Conservation (phyloP, 331 rosid genomes). For the Malus hybrid region DNA sequence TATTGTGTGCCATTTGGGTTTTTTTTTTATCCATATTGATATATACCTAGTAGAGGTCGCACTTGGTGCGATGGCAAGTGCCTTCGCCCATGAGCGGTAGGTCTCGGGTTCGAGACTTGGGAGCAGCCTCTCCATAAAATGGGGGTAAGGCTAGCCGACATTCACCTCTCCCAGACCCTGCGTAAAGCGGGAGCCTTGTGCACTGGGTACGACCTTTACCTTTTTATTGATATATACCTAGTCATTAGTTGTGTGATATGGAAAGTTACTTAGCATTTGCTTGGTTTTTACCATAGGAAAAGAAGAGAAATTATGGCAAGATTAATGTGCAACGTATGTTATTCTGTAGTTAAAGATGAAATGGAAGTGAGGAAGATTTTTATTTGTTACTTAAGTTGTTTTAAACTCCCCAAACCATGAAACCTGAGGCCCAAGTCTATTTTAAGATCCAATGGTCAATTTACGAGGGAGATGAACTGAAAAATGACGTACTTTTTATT, state of each 20-base stretch:
- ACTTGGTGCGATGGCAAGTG: too few species aligned
- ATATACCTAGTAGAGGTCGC: not conserved
- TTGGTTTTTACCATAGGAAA: not conserved
- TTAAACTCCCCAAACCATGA: not conserved
- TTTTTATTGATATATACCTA: not conserved
- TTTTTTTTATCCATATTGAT: not conserved
- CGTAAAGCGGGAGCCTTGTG: too few species aligned
- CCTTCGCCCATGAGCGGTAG: too few species aligned
- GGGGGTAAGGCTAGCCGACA: too few species aligned
- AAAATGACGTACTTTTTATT: not conserved
- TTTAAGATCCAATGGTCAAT: not conserved
- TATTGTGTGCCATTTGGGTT: not conserved
- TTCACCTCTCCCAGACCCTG: too few species aligned
- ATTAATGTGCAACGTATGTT: not conserved
- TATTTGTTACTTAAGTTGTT: not conserved
- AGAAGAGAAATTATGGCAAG: not conserved
- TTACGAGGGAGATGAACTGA: not conserved
- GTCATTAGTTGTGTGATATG: not conserved
- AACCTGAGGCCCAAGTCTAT: not conserved
- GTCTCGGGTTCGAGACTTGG: too few species aligned
- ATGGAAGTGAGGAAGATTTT: not conserved
- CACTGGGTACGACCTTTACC: too few species aligned
- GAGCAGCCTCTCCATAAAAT: too few species aligned
- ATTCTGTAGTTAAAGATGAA: not conserved
- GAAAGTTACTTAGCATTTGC: not conserved